Evolutionary conservation across 2,329 filamentous ascomycete species (phyloP).

Genomic region (Exserohilum rostratum): DNA sequence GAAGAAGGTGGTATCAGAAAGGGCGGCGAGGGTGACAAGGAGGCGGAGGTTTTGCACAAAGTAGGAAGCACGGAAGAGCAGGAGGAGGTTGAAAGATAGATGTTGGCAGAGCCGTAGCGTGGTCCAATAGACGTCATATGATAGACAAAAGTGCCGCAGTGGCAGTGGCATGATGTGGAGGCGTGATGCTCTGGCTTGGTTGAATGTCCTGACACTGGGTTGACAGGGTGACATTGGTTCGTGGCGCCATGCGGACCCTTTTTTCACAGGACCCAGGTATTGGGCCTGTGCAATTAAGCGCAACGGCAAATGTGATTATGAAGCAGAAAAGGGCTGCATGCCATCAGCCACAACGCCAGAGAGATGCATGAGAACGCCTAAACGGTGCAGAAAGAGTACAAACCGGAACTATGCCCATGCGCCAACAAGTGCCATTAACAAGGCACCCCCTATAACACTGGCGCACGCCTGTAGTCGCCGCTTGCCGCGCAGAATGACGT

Average conservation of each 20-base stretch:
- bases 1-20: slow-evolving; percentile 24
- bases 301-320: slow-evolving; percentile 12
- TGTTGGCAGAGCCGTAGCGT: not conserved
- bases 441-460: slow-evolving; percentile 64
- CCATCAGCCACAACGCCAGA: slow-evolving; percentile 11
- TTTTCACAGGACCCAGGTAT: not conserved
- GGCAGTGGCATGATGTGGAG: not conserved
- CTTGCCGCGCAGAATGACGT: slow-evolving; percentile 63
- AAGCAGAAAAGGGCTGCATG: slow-evolving; percentile 12
- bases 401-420: slow-evolving; percentile 62
- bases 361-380: slow-evolving; percentile 8
- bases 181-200: not conserved
- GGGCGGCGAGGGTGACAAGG: slow-evolving; percentile 30
- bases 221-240: not conserved
- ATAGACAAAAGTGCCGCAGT: not conserved
- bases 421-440: slow-evolving; percentile 70
- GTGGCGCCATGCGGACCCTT: not conserved
- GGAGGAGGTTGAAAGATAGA: slow-evolving; percentile 63
- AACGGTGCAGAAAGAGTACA: not conserved
- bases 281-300: slow-evolving; percentile 5
- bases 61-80: slow-evolving; percentile 62
- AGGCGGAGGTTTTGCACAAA: slow-evolving; percentile 45
- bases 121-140: not conserved
- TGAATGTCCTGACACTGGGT: not conserved
- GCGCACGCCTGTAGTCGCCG: slow-evolving; percentile 66